Evolutionary conservation across 225 moss, liverwort and hornwort species (phyloP), one percentile per base, ranked within the genome.

Genomic region (Polytrichum commune): DNA sequence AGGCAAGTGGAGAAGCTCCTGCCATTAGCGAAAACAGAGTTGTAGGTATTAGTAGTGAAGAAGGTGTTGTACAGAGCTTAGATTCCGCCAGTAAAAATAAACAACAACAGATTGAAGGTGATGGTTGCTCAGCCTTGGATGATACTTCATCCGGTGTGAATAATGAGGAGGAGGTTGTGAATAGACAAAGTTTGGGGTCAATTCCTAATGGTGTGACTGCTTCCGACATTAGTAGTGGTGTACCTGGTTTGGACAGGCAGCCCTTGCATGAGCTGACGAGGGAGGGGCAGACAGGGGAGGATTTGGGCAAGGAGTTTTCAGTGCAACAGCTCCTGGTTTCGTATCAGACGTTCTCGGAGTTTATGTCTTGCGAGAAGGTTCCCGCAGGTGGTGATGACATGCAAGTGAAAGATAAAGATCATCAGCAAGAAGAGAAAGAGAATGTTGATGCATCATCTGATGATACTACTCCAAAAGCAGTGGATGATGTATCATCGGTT

Each of bases 31-130:
- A 46, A 13, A 13, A 62, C 77, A 53, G 53, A 33, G 32, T 30
- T 67, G 55, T 46, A 70, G 55, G 38, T 54, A 27, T 66, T 27
- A 35, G 72, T 2, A 33, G 57, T 1, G 74, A 79, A 46, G 46
- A 46, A 46, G 46, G 16, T 46, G 46, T 16, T 74, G 71, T 72
- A 62, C 77, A 32, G 72, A 77, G 62, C 60, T 56, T 62, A 26
- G 62, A 65, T 13, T 66, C 76, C 46, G 54, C 72, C 24, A 69
- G 24, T 61, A 79, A 33, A 56, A 74, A 63, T 19, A 68, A 58
- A 62, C 76, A 69, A 10, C 71, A 73, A 33, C 46, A 54, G 54
- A 53, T 54, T 24, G 69, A 35, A 63, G 56, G 67, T 73, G 5
- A 58, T 35, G 0, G 33, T 53, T 66, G 46, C 46, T 46, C 46